Evolutionary conservation across 108 stramenopile genomes (phyloP).

Genomic region (Fragilaria crotonensis): DNA sequence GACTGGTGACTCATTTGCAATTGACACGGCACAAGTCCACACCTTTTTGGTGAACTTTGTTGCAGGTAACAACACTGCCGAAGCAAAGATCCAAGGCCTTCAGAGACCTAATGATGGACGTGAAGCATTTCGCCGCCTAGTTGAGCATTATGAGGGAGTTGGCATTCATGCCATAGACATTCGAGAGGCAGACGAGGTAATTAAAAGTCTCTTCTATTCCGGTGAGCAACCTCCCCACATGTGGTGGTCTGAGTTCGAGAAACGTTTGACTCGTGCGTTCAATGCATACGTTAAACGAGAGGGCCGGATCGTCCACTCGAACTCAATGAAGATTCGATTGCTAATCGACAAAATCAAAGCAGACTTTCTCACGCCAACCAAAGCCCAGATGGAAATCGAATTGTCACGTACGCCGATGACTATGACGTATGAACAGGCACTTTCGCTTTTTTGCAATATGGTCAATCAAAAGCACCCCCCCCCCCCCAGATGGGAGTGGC

Average conservation of each 20-base stretch:
- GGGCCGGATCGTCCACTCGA: too few species aligned
- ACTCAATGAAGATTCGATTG: too few species aligned
- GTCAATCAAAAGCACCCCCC: conserved; percentile 4
- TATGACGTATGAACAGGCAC: not conserved
- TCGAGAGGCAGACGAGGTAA: too few species aligned
- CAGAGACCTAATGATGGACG: not conserved
- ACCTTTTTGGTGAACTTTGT: not conserved
- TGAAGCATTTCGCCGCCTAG: too few species aligned
- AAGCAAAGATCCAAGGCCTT: too few species aligned
- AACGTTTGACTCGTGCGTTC: too few species aligned
- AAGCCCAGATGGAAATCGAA: not conserved
- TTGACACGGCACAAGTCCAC: conserved; percentile 3
- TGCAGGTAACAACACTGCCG: conserved; percentile 1
- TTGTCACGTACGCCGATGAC: not conserved
- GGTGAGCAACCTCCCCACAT: not conserved
- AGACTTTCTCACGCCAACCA: not conserved
- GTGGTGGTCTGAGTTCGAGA: not conserved
- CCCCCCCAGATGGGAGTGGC: not conserved
- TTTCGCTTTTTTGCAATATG: not conserved
- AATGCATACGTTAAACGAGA: too few species aligned
- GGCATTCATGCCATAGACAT: too few species aligned
- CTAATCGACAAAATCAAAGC: too few species aligned
- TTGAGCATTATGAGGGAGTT: too few species aligned
- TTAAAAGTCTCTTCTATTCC: not conserved
- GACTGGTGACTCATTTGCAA: not conserved